Conservation (phyloP, 2,329 filamentous ascomycete genomes). For the Magnaporthales sp. region DNA sequence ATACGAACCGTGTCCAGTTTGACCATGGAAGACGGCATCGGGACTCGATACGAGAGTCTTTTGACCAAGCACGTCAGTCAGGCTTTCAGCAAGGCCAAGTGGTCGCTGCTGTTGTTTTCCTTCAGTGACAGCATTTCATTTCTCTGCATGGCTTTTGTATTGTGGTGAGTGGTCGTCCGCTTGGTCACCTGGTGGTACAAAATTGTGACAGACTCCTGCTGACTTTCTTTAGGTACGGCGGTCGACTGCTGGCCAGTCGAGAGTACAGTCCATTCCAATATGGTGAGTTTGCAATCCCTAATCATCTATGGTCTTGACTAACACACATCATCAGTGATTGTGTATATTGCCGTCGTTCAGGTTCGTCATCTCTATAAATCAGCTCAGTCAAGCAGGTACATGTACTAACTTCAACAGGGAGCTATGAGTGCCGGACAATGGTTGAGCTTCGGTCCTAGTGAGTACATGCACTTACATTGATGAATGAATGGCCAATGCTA, state of each 20-base stretch:
- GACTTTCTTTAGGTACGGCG: conserved; percentile 17
- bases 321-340: conserved; percentile 14
- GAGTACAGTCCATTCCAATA: conserved; percentile 22
- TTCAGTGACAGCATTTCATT: conserved; percentile 38
- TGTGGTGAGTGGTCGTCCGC: conserved; percentile 37
- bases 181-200: neutral
- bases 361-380: too few species aligned
- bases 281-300: neutral
- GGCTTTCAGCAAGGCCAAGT: conserved; percentile 21
- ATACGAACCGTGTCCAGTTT: conserved; percentile 54
- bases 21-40: conserved; percentile 52
- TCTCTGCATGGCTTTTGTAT: conserved; percentile 48
- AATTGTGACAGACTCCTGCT: neutral
- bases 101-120: conserved; percentile 24
- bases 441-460: conserved; percentile 23
- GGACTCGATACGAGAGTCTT: conserved; percentile 25
- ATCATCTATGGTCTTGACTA: too few species aligned
- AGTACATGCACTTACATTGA: neutral
- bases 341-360: conserved; percentile 24
- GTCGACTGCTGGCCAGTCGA: conserved; percentile 16
- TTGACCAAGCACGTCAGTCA: conserved; percentile 23
- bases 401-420: conserved; percentile 11
- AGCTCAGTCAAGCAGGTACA: too few species aligned
- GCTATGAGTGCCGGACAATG: conserved; percentile 22
- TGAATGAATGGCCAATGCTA: neutral